Base-by-base conservation (phyloP, 2,329 filamentous ascomycete genomes). In the Diaporthe sp. region DNA sequence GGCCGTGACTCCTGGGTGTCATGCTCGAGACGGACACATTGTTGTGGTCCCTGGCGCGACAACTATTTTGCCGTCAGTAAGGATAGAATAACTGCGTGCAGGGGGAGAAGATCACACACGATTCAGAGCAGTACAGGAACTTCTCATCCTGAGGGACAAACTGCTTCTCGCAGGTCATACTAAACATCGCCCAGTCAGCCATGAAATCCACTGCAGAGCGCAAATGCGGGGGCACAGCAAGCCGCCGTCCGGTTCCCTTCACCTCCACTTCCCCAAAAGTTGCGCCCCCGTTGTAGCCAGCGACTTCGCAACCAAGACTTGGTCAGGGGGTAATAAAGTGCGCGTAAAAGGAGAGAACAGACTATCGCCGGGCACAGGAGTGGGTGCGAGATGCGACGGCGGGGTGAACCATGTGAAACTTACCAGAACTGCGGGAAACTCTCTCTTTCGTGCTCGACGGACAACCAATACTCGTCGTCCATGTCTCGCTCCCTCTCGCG, bases 151-250 rank as follows among this genome's bases (percentile, higher is more conserved):
- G 85, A 68, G 90, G 87, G 34, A 91, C 83, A 81, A 92, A 92
- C 83, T 92, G 90, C 84, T 92, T 92, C 82, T 92, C 91, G 82
- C 91, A 93, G 13, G 88, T 89, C 91, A 92, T 92, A 83, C 91
- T 93, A 79, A 61, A 79, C 71, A 71, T 76, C 55, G 75, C 78
- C 70, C 78, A 73, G 80, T 83, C 77, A 84, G 83, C 80, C 67
- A 77, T 51, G 68, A 22, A 71, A 77, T 72, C 39, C 73, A 51
- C 67, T 61, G 62, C 42, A 72, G 46, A 72, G 55, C 53, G 58
- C 39, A 75, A 77, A 82, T 82, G 81, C 82, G 84, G 82, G 81
- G 60, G 37, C 83, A 84, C 82, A 75, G 78, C 76, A 78, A 15
- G 46, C 10, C 37, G 70, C 31, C 13, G 46, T n/a, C 22, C 25